Evolutionary conservation across 2,329 filamentous ascomycete genomes (phyloP).

Genomic region (Fusarium sp.): DNA sequence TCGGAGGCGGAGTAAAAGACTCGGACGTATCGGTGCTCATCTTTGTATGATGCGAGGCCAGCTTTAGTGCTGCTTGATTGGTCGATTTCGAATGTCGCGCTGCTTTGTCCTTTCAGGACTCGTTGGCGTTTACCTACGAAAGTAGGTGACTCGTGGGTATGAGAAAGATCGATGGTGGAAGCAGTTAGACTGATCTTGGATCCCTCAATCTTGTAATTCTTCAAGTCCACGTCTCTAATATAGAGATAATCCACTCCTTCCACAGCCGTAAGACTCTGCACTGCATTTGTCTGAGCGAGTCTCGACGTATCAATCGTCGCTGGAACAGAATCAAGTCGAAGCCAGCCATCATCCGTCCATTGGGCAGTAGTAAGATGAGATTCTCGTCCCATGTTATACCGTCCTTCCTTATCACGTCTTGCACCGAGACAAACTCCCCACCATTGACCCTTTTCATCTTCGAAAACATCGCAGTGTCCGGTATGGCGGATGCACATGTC

Average conservation of each 20-base stretch:
- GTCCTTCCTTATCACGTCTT: neutral
- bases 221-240: constrained; percentile 7
- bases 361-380: constrained; percentile 11
- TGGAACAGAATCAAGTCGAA: neutral
- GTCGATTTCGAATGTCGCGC: neutral
- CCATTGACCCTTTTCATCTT: constrained; percentile 12
- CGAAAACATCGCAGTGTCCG: constrained; percentile 13
- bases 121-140: constrained; percentile 23
- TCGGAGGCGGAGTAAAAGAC: neutral
- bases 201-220: constrained; percentile 8
- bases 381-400: constrained; percentile 20
- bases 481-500: constrained; percentile 9
- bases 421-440: constrained; percentile 22
- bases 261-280: neutral
- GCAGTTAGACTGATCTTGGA: constrained; percentile 6
- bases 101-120: constrained; percentile 6
- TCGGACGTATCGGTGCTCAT: constrained; percentile 15
- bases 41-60: neutral
- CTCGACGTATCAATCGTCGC: neutral
- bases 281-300: neutral
- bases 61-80: neutral
- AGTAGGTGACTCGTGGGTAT: constrained; percentile 1
- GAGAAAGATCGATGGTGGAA: neutral
- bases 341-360: constrained; percentile 15
- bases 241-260: constrained; percentile 13